phyloP scores from a whole-genome alignment of 495 filamentous ascomycete genomes.

The Barbatosphaeria neglecta region DNA sequence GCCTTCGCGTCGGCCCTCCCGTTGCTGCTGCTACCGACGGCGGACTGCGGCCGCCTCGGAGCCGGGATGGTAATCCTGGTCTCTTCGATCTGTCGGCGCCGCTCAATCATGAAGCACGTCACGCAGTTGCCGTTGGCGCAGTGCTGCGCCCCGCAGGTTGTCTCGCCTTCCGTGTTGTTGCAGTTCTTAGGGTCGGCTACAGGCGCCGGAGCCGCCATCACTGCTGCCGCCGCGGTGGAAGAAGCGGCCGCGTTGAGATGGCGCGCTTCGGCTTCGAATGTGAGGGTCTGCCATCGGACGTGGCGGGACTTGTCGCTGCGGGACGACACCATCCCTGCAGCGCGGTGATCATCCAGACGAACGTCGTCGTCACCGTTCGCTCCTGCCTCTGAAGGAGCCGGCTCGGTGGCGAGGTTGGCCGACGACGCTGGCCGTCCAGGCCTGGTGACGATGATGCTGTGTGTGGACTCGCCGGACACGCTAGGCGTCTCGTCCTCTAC shows the following conservation, averaged over 20 bases:
- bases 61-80: conserved; percentile 48
- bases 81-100: conserved; percentile 1
- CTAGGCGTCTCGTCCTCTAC: conserved; percentile 7
- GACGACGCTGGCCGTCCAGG: no score
- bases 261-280: neutral
- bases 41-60: conserved; percentile 33
- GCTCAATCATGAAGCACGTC: neutral
- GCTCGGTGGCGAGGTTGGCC: no score
- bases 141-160: neutral
- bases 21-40: neutral
- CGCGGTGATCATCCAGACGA: no score
- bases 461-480: neutral
- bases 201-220: no score
- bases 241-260: neutral
- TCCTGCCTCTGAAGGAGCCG: neutral
- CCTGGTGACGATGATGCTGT: neutral
- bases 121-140: neutral
- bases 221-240: no score
- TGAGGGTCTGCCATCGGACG: neutral
- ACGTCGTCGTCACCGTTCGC: neutral
- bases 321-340: neutral
- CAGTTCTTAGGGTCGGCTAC: no score
- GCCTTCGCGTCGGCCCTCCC: conserved; percentile 6
- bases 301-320: neutral
- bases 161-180: neutral